A percentile compares a stretch with the other conserved stretches of the same genome.
Conservation (phyloP, 495 filamentous ascomycete species). For the Neurospora terricola region DNA sequence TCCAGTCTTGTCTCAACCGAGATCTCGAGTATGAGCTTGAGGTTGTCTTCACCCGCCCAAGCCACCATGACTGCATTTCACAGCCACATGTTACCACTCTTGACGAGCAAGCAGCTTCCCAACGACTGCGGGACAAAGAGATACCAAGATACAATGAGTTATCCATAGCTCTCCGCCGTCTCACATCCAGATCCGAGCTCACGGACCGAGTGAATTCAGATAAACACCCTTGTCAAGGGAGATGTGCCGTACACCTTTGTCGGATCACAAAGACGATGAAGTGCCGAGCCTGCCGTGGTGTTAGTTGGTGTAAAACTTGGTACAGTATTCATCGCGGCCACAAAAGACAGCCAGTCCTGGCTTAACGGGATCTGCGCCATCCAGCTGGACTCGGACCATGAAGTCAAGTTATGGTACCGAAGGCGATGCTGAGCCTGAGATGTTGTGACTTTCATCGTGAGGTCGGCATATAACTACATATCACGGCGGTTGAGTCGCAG, state of each 20-base stretch:
- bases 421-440: not conserved
- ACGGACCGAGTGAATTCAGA: not conserved
- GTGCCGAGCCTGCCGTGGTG: not conserved
- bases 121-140: not conserved
- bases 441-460: not conserved
- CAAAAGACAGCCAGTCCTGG: not conserved
- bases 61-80: not conserved
- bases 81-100: not conserved
- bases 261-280: not conserved
- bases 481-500: not conserved
- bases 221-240: not conserved
- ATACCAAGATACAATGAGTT: not conserved
- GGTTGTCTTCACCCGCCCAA: not conserved
- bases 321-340: not conserved
- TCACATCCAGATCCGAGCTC: not conserved
- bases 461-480: not conserved
- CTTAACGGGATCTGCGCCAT: not conserved
- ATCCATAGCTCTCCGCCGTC: not conserved
- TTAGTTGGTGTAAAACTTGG: not conserved
- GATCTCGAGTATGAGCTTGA: not conserved
- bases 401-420: not conserved
- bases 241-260: not conserved
- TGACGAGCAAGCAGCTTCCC: not conserved
- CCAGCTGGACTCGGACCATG: not conserved
- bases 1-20: not conserved